Evolutionary conservation across 768 basidiomycete genomes (phyloP).

Genomic region (Chalciporus piperatus): DNA sequence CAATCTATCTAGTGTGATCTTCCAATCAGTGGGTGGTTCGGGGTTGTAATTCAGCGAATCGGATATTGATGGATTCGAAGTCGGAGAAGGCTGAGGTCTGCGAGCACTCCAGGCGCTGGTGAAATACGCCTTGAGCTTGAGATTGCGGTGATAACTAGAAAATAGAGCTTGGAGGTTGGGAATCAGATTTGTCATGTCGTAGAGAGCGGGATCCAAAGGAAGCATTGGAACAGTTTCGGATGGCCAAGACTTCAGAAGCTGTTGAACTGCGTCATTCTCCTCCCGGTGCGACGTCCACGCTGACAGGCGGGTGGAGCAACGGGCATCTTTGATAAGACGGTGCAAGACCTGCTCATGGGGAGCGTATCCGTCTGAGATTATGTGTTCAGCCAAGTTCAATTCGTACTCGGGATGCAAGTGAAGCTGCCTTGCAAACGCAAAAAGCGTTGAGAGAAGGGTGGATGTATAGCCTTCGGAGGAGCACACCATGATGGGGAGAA

Average conservation of each 20-base stretch:
- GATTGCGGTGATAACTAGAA: conserved; percentile 12
- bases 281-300: too few species aligned
- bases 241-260: conserved; percentile 13
- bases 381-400: conserved; percentile 2
- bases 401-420: not conserved
- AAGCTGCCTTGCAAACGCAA: conserved; percentile 24
- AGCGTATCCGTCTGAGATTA: conserved; percentile 10
- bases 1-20: too few species aligned
- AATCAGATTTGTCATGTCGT: not conserved
- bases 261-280: not conserved
- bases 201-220: not conserved
- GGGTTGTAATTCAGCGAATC: too few species aligned
- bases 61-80: not conserved
- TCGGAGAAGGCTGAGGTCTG: not conserved
- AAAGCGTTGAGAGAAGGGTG: conserved; percentile 24
- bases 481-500: conserved; percentile 17
- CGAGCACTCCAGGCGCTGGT: not conserved
- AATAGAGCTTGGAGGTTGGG: conserved; percentile 4
- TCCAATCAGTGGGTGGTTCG: too few species aligned
- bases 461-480: conserved; percentile 4
- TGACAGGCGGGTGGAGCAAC: not conserved
- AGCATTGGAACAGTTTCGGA: not conserved
- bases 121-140: conserved; percentile 2
- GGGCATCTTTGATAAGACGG: not conserved
- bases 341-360: not conserved